Evolutionary conservation across 768 basidiomycete species (phyloP), one percentile per base, ranked within the genome.

Genomic region (Pilatotrama ljubarskyi): DNA sequence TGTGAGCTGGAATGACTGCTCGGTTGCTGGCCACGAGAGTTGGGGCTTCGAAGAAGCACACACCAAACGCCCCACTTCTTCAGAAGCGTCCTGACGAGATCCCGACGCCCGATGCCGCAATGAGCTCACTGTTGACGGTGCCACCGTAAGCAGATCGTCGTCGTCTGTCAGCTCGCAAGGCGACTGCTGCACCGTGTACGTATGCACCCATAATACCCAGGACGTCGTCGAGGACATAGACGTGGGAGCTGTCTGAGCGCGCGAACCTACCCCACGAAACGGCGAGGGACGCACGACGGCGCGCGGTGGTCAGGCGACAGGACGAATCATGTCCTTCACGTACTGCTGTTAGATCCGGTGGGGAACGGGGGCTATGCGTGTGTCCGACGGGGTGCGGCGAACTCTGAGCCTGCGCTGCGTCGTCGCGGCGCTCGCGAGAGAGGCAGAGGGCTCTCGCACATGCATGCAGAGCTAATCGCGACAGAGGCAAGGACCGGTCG

Each of bases 231-330:
- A 35, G 51, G 25, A n/a, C 8, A 13, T 26, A 6, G 22, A 14
- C 40, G 38, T 17, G 55, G 17, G 46, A 13, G 37, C 17, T 18
- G 55, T 37, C 17, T 17, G n/a, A 41, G 55, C 11, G 38, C 36
- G n/a, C 55, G 24, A 57, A 57, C 55, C 26, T 57, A 57, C 55
- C 47, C 55, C 55, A 57, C 55, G 55, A 57, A 41, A 18, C 25
- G 47, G 47, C 36, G 47, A 48, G 37, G 36, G 55, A 18, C 13
- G 36, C n/a, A 24, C 36, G 49, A 51, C 49, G 37, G 49, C 22
- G 46, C 37, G 46, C 17, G 22, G 47, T 7, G 55, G 55, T 57
- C 55, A 57, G 47, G 55, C 55, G 55, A 57, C 55, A 47, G 55
- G 42, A 38, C n/a, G 26, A 22, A 57, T 57, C 47, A 32, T 42